These are phyloP conservation scores for Fusarium sp. DNA, from an alignment of 2,329 filamentous ascomycete species.

Conservation along the genomic window DNA sequence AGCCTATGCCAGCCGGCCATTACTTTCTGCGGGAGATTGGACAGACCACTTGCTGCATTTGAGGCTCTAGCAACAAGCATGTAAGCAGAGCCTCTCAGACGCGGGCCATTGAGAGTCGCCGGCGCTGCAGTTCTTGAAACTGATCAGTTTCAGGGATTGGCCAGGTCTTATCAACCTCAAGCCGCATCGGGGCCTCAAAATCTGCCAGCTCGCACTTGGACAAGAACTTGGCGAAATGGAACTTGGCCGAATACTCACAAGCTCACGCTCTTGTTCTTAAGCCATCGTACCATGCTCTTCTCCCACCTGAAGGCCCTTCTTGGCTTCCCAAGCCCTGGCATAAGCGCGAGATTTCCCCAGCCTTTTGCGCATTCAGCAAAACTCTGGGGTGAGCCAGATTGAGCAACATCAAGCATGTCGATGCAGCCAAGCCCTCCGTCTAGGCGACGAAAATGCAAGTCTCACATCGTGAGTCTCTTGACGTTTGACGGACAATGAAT, in stretches of 20 bases:
- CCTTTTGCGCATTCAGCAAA: slow-evolving; percentile 23
- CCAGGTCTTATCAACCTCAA: slow-evolving; percentile 12
- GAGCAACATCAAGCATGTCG: slow-evolving; percentile 13
- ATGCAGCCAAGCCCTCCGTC: slow-evolving; percentile 31
- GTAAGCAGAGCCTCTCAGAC: slow-evolving; percentile 11
- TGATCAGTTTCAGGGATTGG: not conserved
- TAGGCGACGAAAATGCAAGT: slow-evolving; percentile 8
- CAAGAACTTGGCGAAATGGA: slow-evolving; percentile 28
- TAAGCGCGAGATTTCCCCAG: slow-evolving; percentile 35
- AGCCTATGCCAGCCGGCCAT: slow-evolving; percentile 1
- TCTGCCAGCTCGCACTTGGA: not conserved
- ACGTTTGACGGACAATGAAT: slow-evolving; percentile 13
- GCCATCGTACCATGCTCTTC: slow-evolving; percentile 24
- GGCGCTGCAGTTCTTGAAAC: not conserved
- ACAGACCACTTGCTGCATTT: slow-evolving; percentile 8
- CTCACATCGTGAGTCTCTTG: slow-evolving; percentile 17
- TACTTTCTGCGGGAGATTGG: not conserved
- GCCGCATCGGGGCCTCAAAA: slow-evolving; percentile 5
- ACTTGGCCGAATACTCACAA: slow-evolving; percentile 33
- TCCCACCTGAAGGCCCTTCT: slow-evolving; percentile 3
- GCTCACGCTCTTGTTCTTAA: not conserved
- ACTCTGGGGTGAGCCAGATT: slow-evolving; percentile 31
- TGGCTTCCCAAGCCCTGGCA: slow-evolving; percentile 22
- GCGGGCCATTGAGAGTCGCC: slow-evolving; percentile 7
- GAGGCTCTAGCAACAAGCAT: slow-evolving; percentile 20